phyloP scores from a whole-genome alignment of 1,139 yeast species.

The Blastobotrys aristatus region DNA sequence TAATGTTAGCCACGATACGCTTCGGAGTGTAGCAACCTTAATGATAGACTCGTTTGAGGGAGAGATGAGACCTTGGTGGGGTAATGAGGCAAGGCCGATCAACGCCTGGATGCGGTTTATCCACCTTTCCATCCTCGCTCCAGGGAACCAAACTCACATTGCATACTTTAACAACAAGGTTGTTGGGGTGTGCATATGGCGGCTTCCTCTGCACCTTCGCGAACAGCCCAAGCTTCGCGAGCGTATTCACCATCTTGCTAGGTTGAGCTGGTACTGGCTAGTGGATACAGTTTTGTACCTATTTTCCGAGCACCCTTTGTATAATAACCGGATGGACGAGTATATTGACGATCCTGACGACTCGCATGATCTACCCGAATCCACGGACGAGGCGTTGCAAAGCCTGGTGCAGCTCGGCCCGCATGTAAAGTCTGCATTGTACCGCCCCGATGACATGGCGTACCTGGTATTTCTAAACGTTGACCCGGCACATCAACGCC shows the following conservation, averaged over 20 bases:
- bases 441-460: conserved; percentile 16
- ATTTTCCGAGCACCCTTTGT: conserved; percentile 4
- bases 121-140: background rate
- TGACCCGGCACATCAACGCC: conserved; percentile 17
- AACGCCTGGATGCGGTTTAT: background rate
- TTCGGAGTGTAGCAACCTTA: too few species aligned
- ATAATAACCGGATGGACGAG: conserved; percentile 3
- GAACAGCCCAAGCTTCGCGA: background rate
- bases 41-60: too few species aligned
- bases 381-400: conserved; percentile 1
- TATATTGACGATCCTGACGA: conserved; percentile 11
- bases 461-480: conserved; percentile 17
- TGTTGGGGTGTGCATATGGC: conserved; percentile 5
- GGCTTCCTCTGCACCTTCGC: background rate
- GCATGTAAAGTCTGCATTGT: conserved; percentile 14
- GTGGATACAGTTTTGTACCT: background rate
- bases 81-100: background rate
- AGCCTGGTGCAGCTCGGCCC: conserved; percentile 14
- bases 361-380: conserved; percentile 7
- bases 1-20: too few species aligned
- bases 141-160: background rate
- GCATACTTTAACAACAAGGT: background rate
- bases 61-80: conserved; percentile 12
- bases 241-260: background rate
- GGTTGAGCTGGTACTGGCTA: background rate